phyloP scores from a whole-genome alignment of 2,329 filamentous ascomycete genomes.

The Capronia americana region DNA sequence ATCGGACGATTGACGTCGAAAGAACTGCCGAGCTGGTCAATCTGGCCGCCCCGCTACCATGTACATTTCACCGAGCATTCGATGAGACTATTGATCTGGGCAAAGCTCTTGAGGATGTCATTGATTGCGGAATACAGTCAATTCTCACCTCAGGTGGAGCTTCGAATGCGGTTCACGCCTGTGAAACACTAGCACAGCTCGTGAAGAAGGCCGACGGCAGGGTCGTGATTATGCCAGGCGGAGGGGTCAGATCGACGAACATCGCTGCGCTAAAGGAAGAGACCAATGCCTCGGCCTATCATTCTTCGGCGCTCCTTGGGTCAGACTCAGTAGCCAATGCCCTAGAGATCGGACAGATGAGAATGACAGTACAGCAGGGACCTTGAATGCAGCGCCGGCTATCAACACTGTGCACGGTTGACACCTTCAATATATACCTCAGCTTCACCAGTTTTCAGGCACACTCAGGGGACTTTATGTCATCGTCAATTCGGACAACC shows the following conservation, averaged over 20 bases:
- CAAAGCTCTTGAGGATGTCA: slow-evolving; percentile 49
- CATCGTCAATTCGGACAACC: background rate
- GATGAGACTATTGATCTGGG: slow-evolving; percentile 44
- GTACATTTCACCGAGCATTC: slow-evolving; percentile 63
- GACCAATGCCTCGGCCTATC: slow-evolving; percentile 19
- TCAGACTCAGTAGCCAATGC: slow-evolving; percentile 11
- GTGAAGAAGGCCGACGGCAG: slow-evolving; percentile 30
- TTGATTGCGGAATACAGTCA: slow-evolving; percentile 52
- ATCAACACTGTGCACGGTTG: background rate
- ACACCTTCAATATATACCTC: background rate
- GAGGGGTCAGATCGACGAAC: slow-evolving; percentile 57
- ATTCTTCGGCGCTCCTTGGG: slow-evolving; percentile 23
- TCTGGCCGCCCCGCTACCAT: slow-evolving; percentile 51
- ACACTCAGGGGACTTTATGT: background rate
- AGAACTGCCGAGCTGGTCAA: slow-evolving; percentile 52
- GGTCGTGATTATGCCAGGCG: slow-evolving; percentile 58
- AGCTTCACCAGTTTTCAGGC: background rate
- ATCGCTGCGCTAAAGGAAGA: slow-evolving; percentile 35
- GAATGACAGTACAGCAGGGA: background rate
- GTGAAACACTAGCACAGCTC: slow-evolving; percentile 43
- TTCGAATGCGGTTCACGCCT: slow-evolving; percentile 46
- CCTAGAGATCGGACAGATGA: slow-evolving; percentile 9
- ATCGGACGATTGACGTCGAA: slow-evolving; percentile 48
- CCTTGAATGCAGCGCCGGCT: background rate
- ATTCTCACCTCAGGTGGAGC: slow-evolving; percentile 59